These are phyloP conservation scores for Triticum turgidum DNA, from an alignment of 176 grass and related monocot species.

Conservation along the genomic window DNA sequence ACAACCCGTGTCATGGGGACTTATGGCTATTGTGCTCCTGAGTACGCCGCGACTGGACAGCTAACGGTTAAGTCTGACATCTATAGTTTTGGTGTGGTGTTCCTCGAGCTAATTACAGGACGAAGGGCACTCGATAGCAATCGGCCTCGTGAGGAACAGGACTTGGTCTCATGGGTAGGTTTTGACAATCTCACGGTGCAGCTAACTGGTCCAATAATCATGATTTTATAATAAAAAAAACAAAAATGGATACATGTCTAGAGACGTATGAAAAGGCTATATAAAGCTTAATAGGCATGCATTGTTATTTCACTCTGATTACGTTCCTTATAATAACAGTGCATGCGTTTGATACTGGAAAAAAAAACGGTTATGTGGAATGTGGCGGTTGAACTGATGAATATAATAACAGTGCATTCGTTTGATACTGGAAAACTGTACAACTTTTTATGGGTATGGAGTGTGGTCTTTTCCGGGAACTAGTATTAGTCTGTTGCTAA, in stretches of 20 bases:
- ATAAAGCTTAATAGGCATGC: not conserved
- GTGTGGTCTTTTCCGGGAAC: not conserved
- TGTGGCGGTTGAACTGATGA: not conserved
- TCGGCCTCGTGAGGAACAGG: conserved; percentile 52
- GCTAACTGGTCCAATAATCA: conserved; percentile 11
- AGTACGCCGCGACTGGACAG: conserved; percentile 69
- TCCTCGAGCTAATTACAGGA: conserved; percentile 80
- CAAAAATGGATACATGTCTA: not conserved
- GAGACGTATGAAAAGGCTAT: not conserved
- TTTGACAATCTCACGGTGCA: conserved; percentile 30
- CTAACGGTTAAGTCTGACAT: conserved; percentile 75
- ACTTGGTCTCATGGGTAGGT: conserved; percentile 74
- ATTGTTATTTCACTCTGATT: not conserved
- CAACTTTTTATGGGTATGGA: not conserved
- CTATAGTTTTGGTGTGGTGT: conserved; percentile 86
- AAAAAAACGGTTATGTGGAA: not conserved
- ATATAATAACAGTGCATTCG: not conserved
- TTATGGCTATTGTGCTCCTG: conserved; percentile 82
- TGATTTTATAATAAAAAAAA: conserved; percentile 10
- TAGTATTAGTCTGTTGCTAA: conserved; percentile 1
- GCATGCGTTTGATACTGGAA: too few species aligned
- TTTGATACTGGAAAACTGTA: conserved; percentile 9
- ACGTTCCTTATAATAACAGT: not conserved
- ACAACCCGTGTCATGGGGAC: conserved; percentile 86
- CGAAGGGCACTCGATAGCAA: conserved; percentile 58